Conservation (phyloP, 148 eudicot species). For the Vaccinium vitisidaea region DNA sequence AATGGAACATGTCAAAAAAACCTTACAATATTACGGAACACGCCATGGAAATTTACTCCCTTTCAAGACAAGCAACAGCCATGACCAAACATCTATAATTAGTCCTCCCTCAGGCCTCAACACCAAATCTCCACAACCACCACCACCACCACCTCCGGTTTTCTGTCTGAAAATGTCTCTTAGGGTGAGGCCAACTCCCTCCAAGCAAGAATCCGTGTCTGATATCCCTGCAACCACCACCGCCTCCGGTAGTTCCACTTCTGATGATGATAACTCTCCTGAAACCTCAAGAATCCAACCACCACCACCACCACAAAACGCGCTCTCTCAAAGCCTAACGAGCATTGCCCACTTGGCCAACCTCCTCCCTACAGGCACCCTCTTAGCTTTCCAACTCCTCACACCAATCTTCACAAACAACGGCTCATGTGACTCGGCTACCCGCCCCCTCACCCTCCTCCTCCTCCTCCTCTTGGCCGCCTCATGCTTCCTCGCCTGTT, state of each 20-base stretch:
- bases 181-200: conserved; percentile 19
- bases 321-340: conserved; percentile 10
- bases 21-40: background rate
- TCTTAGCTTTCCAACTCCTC: conserved; percentile 38
- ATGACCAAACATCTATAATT: background rate
- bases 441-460: conserved; percentile 27
- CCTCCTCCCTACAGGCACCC: conserved; percentile 48
- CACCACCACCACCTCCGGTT: background rate
- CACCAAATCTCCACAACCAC: background rate
- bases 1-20: background rate
- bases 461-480: conserved; percentile 27
- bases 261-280: background rate
- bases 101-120: background rate
- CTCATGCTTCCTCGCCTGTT: conserved; percentile 33
- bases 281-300: background rate
- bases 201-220: background rate
- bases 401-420: conserved; percentile 40
- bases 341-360: conserved; percentile 41
- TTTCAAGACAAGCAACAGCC: background rate
- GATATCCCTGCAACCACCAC: background rate
- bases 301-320: conserved; percentile 1
- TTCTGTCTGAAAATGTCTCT: conserved; percentile 23
- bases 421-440: conserved; percentile 36
- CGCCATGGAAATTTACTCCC: background rate
- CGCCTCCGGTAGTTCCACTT: background rate